Base-by-base conservation (phyloP, 2,329 filamentous ascomycete genomes). In the Tothia fuscella region DNA sequence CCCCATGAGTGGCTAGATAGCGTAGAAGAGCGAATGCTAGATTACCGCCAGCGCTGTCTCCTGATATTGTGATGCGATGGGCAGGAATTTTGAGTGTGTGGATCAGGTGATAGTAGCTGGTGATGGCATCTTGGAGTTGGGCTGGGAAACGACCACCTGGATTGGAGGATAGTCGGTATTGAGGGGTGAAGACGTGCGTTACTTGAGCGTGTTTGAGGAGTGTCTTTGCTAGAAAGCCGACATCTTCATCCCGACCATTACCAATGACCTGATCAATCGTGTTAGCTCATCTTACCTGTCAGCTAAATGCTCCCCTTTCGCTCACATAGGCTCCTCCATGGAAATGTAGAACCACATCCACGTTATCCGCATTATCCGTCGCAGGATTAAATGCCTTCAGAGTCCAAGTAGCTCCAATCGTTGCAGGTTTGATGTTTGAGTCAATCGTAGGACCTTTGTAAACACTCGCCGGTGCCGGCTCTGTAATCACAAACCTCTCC, bases 1-100 rank as follows among this genome's bases (percentile, higher is more conserved):
- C 29, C 3, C 63, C 65, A 42, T 61, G 59, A 19, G 66, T 63
- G 6, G 50, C 41, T 4, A 73, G 47, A 48, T 72, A 72, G 14
- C 67, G 56, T 24, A 72, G 53, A 12, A 72, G 51, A 0, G 57
- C 57, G 17, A 71, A 56, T 0, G 53, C 57, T 9, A 67, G 52
- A 47, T 72, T 70, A 1, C 54, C 68, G 41, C 70, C 70, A 0
- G 70, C 69, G 25, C 62, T 67, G 50, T 73, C 70, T 4, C 70
- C 70, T 0, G 59, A 62, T 0, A 73, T 13, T 0, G 65, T 54
- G 42, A 72, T 66, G 25, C 62, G 55, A 0, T 46, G 38, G 0
- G 67, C 48, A 0, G 62, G 50, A 31, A 72, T 58, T 1, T 54
- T 46, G 12, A 66, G 50, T 4, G 55, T 53, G n/a, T 61, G 50